A percentile compares a stretch with the other conserved stretches of the same genome.
These are phyloP conservation scores for Cladophialophora yegresii DNA, from an alignment of 2,329 filamentous ascomycete genomes.

Conservation along the genomic window DNA sequence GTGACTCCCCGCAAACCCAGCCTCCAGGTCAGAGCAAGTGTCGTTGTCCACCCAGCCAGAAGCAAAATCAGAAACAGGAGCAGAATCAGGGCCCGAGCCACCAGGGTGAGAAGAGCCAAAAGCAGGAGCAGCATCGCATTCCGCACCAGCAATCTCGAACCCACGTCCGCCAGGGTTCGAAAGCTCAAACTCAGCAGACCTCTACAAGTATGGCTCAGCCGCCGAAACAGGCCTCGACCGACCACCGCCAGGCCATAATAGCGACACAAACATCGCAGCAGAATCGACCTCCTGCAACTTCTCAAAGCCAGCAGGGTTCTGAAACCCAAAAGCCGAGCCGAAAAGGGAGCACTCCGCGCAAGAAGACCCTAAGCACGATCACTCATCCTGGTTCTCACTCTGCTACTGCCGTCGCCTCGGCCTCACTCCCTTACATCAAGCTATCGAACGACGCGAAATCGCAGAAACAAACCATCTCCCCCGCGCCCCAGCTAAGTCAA, in stretches of 20 bases:
- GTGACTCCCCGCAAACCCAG: not conserved
- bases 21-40: not conserved
- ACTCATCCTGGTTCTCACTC: not conserved
- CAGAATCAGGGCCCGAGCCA: not conserved
- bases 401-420: not conserved
- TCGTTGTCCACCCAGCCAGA: not conserved
- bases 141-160: not conserved
- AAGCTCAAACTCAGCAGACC: not conserved
- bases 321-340: not conserved
- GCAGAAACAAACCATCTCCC: not conserved
- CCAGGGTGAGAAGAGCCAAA: not conserved
- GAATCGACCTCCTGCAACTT: not conserved
- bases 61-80: not conserved
- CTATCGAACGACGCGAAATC: not conserved
- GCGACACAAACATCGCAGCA: not conserved
- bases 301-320: not conserved
- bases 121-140: not conserved
- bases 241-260: not conserved
- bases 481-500: not conserved
- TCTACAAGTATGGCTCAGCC: not conserved
- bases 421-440: not conserved
- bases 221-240: not conserved
- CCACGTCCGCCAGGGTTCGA: not conserved
- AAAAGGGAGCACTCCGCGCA: too few relatives aligned
- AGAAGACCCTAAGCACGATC: not conserved